Evolutionary conservation across 2,329 filamentous ascomycete species (phyloP), one percentile per base, ranked within the genome.

Genomic region (Alternaria burnsii): DNA sequence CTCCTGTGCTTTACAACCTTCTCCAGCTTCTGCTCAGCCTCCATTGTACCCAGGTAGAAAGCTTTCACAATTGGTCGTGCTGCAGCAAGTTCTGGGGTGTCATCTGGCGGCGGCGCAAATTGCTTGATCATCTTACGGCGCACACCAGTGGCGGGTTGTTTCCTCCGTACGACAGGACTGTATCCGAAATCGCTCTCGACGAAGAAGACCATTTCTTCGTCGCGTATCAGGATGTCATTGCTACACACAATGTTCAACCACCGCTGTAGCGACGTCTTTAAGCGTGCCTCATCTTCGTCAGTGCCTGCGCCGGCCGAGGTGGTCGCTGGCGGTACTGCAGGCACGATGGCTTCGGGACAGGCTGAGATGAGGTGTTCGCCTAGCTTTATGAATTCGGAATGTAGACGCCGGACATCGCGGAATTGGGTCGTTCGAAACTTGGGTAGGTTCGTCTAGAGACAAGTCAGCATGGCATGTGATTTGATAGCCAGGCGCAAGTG

Each of bases 101-200:
- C 95, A 79, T 99, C 95, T 12, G 95, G 94, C 1, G 95, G 95
- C 32, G 95, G 95, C 38, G 95, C 94, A 80, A 99, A 99, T 79
- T 99, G 95, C 84, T 99, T 99, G 77, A 99, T 84, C 62, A 98
- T 91, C 82, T 97, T 97, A 75, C 95, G 88, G 65, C 95, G 89
- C 70, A 99, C 93, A 43, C 95, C 95, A 1, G 95, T 99, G 9
- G 95, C 95, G 22, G 95, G 95, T 79, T 99, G 95, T 83, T 96
- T 97, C 85, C 93, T 93, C 78, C 94, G 90, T 47, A 97, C 90
- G 74, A 98, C 91, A 1, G 95, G 95, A 73, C 93, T 97, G 80
- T 99, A 99, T 41, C 95, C 95, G 78, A 97, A 98, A 78, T 99
- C 95, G 76, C 93, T 97, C 81, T 99, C 95, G n/a, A 99, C 93